Conservation (phyloP, 805 yeast species). For the Metschnikowia kofuensis region DNA sequence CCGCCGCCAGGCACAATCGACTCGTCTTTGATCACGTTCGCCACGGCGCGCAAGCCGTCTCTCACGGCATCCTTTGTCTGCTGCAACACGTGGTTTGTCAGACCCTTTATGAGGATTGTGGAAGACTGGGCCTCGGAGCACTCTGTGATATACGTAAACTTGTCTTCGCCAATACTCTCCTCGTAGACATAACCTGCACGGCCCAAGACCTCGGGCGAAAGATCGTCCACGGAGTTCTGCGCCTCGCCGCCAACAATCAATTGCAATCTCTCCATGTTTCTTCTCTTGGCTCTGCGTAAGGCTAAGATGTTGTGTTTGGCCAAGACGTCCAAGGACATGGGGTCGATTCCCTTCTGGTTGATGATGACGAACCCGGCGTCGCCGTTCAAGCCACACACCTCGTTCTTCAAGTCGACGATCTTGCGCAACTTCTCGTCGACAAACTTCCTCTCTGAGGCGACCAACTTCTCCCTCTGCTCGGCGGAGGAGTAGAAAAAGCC, state of each 20-base stretch:
- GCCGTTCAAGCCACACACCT: slow-evolving; percentile 76
- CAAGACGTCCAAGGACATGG: slow-evolving; percentile 91
- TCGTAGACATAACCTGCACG: slow-evolving; percentile 88
- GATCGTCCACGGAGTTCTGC: slow-evolving; percentile 94
- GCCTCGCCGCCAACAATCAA: slow-evolving; percentile 96
- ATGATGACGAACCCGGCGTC: slow-evolving; percentile 85
- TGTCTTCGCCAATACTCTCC: slow-evolving; percentile 94
- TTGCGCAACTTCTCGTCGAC: slow-evolving; percentile 91
- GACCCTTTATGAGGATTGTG: slow-evolving; percentile 89
- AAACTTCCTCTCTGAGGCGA: slow-evolving; percentile 87
- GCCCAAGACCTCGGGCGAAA: slow-evolving; percentile 76
- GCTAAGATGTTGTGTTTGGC: slow-evolving; percentile 94
- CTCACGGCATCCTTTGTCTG: slow-evolving; percentile 97
- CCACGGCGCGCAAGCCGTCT: slow-evolving; percentile 93
- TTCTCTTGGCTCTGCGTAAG: slow-evolving; percentile 94
- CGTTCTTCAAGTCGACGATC: slow-evolving; percentile 89
- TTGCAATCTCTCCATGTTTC: slow-evolving; percentile 98
- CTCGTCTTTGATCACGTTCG: slow-evolving; percentile 84
- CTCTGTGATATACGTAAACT: slow-evolving; percentile 93
- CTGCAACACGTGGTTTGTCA: slow-evolving; percentile 81
- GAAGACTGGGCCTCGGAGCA: slow-evolving; percentile 86
- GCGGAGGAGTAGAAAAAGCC: slow-evolving; percentile 93
- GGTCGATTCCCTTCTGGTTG: slow-evolving; percentile 98
- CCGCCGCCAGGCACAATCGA: slow-evolving; percentile 96
- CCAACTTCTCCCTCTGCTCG: slow-evolving; percentile 93